Percentiles rank a stretch among this genome's conserved stretches.
These are phyloP conservation scores for Chaetomiaceae sp. DNA, from an alignment of 2,329 filamentous ascomycete genomes.

Conservation along the genomic window DNA sequence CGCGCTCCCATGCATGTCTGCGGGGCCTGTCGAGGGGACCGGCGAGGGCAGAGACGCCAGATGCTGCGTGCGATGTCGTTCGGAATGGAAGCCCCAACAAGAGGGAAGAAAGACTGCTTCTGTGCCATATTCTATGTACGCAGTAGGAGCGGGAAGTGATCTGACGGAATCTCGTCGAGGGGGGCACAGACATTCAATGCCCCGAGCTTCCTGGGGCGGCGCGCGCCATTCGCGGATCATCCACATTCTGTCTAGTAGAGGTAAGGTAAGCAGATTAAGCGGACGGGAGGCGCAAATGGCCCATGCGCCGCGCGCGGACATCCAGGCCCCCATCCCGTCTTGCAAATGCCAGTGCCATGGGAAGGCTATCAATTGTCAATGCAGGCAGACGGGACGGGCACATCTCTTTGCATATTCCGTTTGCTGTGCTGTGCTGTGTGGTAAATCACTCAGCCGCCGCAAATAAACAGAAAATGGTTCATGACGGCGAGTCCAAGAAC, in stretches of 20 bases:
- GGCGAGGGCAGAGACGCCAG: not conserved
- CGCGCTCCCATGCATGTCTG: slow-evolving; percentile 19
- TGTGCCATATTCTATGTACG: too few species aligned
- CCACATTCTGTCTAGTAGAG: not conserved
- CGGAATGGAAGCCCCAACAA: not conserved
- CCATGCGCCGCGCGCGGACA: slow-evolving; percentile 15
- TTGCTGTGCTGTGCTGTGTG: not conserved
- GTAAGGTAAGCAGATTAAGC: slow-evolving; percentile 11
- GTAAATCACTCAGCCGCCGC: not conserved
- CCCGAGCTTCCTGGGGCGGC: not conserved
- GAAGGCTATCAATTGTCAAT: slow-evolving; percentile 12
- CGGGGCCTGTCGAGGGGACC: slow-evolving; percentile 8
- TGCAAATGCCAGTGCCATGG: slow-evolving; percentile 16
- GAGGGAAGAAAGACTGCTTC: too few species aligned
- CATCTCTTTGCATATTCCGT: not conserved
- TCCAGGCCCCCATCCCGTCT: not conserved
- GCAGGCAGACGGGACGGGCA: slow-evolving; percentile 9
- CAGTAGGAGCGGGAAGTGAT: too few species aligned
- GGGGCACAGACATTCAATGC: not conserved
- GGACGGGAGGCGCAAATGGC: slow-evolving; percentile 23
- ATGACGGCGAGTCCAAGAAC: not conserved
- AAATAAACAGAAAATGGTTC: not conserved
- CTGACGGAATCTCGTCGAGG: not conserved
- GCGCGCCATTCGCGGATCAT: slow-evolving; percentile 6
- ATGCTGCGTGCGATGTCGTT: not conserved